Conservation (phyloP, 305 asterid genomes). For the Fraxinus baroniana region DNA sequence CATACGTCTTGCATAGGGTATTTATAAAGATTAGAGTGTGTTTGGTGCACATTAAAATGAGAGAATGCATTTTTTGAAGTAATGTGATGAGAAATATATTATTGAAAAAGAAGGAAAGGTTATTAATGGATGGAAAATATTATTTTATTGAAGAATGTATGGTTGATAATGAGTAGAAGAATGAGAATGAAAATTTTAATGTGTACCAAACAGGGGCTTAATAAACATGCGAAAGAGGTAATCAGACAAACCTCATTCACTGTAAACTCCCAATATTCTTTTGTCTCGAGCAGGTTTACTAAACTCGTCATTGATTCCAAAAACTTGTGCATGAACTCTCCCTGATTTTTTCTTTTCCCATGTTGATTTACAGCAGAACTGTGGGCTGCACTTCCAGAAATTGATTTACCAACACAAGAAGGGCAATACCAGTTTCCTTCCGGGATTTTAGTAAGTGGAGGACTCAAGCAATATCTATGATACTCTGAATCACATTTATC, state of each 20-base stretch:
- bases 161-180: too few species aligned
- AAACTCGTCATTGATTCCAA: constrained; percentile 61
- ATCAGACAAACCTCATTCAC: constrained; percentile 68
- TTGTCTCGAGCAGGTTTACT: constrained; percentile 62
- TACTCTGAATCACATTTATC: constrained; percentile 93
- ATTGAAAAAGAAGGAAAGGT: too few species aligned
- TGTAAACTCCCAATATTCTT: constrained; percentile 82
- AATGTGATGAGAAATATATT: too few species aligned
- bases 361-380: constrained; percentile 35
- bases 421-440: constrained; percentile 97
- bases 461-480: constrained; percentile 91
- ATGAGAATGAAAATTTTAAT: too few species aligned
- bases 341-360: constrained; percentile 43
- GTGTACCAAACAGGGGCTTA: too few species aligned
- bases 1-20: too few species aligned
- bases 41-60: too few species aligned
- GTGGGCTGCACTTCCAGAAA: constrained; percentile 35
- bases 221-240: constrained; percentile 19
- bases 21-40: too few species aligned
- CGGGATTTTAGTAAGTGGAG: constrained; percentile 85
- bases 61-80: too few species aligned
- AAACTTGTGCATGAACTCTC: constrained; percentile 44
- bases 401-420: constrained; percentile 65
- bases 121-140: too few species aligned
- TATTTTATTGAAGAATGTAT: too few species aligned